Conservation (phyloP, 2,329 filamentous ascomycete species). For the Fusarium vanettenii region DNA sequence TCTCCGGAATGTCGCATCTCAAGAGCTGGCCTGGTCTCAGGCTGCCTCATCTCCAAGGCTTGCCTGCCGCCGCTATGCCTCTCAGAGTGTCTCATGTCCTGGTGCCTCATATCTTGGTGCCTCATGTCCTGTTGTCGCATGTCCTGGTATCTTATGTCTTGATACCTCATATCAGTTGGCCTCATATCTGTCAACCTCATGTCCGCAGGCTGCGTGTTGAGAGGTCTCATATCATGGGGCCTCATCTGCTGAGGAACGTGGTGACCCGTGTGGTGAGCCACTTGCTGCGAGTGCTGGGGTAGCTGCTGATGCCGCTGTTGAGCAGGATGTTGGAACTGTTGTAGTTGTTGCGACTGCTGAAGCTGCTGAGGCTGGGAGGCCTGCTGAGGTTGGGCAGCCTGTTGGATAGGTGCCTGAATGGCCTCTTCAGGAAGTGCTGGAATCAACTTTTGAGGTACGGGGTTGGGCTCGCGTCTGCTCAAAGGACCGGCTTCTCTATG, state of each 20-base stretch:
- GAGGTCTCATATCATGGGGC: constrained; percentile 4
- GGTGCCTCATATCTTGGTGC: constrained; percentile 24
- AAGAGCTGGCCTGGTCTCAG: constrained; percentile 28
- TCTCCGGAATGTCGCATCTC: constrained; percentile 30
- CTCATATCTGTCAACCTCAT: constrained; percentile 8
- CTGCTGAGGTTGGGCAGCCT: constrained; percentile 9
- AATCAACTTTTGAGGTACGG: constrained; percentile 62
- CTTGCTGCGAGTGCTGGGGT: constrained; percentile 36
- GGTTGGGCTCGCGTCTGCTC: constrained; percentile 61
- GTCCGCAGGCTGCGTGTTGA: background rate
- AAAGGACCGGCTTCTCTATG: constrained; percentile 63
- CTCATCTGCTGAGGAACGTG: constrained; percentile 31
- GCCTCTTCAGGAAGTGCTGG: constrained; percentile 35
- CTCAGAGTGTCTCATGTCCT: background rate
- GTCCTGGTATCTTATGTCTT: constrained; percentile 1
- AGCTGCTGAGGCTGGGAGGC: constrained; percentile 22
- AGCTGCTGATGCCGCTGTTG: constrained; percentile 25
- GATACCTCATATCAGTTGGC: background rate
- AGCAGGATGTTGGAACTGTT: constrained; percentile 10
- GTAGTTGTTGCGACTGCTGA: constrained; percentile 20
- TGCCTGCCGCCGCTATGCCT: background rate
- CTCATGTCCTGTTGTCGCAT: constrained; percentile 14
- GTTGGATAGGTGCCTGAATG: constrained; percentile 29
- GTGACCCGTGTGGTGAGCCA: constrained; percentile 23
- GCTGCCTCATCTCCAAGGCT: background rate